Evolutionary conservation across 345 rosid species (phyloP).

Genomic region (Gossypium thurberi): DNA sequence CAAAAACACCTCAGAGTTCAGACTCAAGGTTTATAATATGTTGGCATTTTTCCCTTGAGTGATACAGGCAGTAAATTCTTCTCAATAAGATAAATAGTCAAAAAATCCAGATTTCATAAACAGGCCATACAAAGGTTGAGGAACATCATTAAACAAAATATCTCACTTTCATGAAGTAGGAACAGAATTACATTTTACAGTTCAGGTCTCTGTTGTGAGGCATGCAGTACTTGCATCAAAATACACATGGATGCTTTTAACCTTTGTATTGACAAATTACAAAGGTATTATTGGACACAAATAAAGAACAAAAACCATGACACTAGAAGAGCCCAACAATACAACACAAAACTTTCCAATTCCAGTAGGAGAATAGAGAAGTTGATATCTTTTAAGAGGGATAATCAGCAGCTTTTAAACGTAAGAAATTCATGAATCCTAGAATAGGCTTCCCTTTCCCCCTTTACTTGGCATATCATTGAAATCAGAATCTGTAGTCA

Average conservation of each 20-base stretch:
- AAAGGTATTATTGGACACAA: not conserved
- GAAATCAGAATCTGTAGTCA: not conserved
- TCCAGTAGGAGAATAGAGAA: not conserved
- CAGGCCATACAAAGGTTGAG: not conserved
- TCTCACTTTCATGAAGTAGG: not conserved
- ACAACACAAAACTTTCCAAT: slow-evolving; percentile 1
- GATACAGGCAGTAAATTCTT: not conserved
- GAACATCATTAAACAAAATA: slow-evolving; percentile 5
- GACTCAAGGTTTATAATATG: not conserved
- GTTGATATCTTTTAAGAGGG: slow-evolving; percentile 3
- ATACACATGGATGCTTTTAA: not conserved
- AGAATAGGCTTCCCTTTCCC: not conserved
- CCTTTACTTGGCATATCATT: not conserved
- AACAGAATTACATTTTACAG: not conserved
- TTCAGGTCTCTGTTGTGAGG: not conserved
- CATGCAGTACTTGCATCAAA: not conserved
- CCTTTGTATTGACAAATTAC: not conserved
- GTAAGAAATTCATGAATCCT: not conserved
- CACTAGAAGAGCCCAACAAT: not conserved
- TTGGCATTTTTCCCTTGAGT: not conserved
- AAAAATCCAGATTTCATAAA: not conserved
- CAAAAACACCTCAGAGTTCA: not conserved
- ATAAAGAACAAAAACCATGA: not conserved
- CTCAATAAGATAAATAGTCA: not conserved
- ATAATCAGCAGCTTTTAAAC: not conserved